Conservation (phyloP, 805 yeast genomes). For the Wickerhamomyces pijperi region DNA sequence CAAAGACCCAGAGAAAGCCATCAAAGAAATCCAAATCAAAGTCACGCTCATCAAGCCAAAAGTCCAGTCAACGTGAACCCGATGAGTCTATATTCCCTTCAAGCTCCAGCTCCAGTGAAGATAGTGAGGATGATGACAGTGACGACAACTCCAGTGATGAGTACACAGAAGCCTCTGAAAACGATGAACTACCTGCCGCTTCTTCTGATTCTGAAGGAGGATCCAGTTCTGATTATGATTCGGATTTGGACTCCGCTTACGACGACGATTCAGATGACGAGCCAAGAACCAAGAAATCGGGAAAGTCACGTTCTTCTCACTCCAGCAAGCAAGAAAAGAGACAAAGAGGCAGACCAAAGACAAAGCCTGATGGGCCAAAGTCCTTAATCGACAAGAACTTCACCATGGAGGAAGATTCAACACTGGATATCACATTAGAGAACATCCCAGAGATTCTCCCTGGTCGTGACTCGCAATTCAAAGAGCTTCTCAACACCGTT, state of each 20-base stretch:
- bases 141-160: not conserved
- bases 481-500: constrained; percentile 52
- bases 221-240: constrained; percentile 15
- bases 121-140: constrained; percentile 3
- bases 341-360: constrained; percentile 3
- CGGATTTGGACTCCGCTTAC: not conserved
- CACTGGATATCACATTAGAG: constrained; percentile 12
- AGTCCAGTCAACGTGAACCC: too few species aligned
- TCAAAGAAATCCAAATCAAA: too few species aligned
- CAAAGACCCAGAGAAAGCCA: too few species aligned
- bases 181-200: constrained; percentile 7
- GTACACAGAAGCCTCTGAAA: constrained; percentile 3
- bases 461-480: constrained; percentile 78
- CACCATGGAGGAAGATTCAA: constrained; percentile 11
- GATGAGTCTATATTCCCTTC: too few species aligned
- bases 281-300: constrained; percentile 17
- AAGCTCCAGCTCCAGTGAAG: not conserved
- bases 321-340: constrained; percentile 18
- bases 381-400: constrained; percentile 3
- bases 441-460: constrained; percentile 37
- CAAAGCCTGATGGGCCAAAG: constrained; percentile 5
- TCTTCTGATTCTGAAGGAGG: constrained; percentile 11
- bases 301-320: too few species aligned
- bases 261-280: constrained; percentile 3
- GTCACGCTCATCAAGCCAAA: too few species aligned